Base-by-base conservation (phyloP, 78 protist genomes). In the Pigoraptor vietnamica region DNA sequence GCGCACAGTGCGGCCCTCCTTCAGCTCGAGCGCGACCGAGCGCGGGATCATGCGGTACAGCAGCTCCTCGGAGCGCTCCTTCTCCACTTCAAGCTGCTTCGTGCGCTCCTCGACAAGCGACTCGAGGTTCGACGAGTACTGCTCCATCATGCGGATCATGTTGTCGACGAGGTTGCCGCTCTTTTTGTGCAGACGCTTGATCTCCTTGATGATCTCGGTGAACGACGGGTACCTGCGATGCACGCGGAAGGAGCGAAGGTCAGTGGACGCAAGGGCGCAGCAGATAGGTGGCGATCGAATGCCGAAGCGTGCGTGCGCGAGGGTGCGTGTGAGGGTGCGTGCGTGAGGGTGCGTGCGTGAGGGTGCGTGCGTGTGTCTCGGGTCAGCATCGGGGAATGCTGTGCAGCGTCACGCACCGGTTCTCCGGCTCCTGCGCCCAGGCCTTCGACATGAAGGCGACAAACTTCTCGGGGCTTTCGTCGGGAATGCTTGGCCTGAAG, bases 11-110 rank as follows among this genome's bases (percentile, higher is more conserved):
- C 14, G 1, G 83, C 83, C 83, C 83, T 25, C 35, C 83, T 79
- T 25, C 34, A 83, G 87, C 37, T 48, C 67, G 29, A 21, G 29
- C 67, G 90, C 90, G 25, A 87, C 90, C 34, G 40, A 32, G 35
- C 40, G 23, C 38, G 90, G 90, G 36, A 87, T 10, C 9, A 87
- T 40, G 33, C 24, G 2, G 32, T 37, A 24, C 37, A 87, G 56
- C 39, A 87, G 90, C 81, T 10, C 40, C 40, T 87, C 90, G 40
- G 90, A 40, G 56, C 90, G 90, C 40, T 39, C 29, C 40, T 40
- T 87, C 90, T 87, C 90, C 14, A 14, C 81, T 19, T 19, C 67
- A 24, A 87, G 34, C 56, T 40, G n/a, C 9, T 2, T 21, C 36
- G 90, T 87, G 40, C 90, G 90, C 67, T 87, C 79, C 19, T 87